Evolutionary conservation across 2,329 filamentous ascomycete genomes (phyloP).

Genomic region (Esteya vermicola): DNA sequence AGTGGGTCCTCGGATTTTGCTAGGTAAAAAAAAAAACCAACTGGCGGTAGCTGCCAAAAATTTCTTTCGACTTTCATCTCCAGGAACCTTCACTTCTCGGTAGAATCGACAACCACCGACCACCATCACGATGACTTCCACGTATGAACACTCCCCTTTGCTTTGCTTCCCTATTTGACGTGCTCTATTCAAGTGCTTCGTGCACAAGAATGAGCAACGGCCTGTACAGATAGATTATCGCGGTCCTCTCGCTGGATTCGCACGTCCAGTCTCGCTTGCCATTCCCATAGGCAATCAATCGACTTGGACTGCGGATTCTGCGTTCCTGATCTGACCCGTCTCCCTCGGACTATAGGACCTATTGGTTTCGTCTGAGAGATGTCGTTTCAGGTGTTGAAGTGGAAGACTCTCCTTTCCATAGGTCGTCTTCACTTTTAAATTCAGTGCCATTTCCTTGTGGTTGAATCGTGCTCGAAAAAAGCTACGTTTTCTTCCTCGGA

Average conservation of each 20-base stretch:
- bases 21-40: neutral
- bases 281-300: too few species aligned
- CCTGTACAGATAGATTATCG: constrained; percentile 77
- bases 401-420: constrained; percentile 36
- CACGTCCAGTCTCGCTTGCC: constrained; percentile 4
- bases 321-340: constrained; percentile 60
- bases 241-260: constrained; percentile 65
- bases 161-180: neutral
- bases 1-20: neutral
- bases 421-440: constrained; percentile 59
- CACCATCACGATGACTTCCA: constrained; percentile 8
- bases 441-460: constrained; percentile 38
- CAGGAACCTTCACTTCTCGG: neutral
- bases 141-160: constrained; percentile 7
- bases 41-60: too few species aligned
- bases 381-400: constrained; percentile 61
- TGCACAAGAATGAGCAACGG: too few species aligned
- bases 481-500: neutral
- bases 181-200: constrained; percentile 18
- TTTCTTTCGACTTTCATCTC: neutral
- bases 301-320: constrained; percentile 45
- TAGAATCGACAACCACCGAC: neutral
- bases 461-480: constrained; percentile 14
- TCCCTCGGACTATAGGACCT: constrained; percentile 39
- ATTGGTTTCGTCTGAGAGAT: constrained; percentile 34